phyloP scores from a whole-genome alignment of 345 rosid genomes.

The sweet orange (Citrus sinensis) region DNA sequence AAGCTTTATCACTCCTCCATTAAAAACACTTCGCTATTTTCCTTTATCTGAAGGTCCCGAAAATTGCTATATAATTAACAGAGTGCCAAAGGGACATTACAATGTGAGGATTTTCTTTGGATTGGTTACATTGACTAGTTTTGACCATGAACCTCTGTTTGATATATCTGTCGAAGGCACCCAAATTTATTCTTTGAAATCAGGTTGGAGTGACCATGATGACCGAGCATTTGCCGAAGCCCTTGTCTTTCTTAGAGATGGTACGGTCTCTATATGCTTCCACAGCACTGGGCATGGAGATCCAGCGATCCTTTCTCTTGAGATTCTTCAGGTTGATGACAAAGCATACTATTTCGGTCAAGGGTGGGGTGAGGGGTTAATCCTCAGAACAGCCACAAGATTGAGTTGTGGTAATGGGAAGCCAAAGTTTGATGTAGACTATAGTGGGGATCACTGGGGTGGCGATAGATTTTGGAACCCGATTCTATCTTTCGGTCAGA shows the following conservation, averaged over 20 bases:
- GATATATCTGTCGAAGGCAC: conserved; percentile 92
- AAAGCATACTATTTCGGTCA: conserved; percentile 66
- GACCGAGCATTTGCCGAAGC: conserved; percentile 87
- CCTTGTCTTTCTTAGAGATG: conserved; percentile 58
- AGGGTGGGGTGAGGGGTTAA: conserved; percentile 49
- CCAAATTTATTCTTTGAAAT: conserved; percentile 63
- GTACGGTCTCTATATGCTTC: conserved; percentile 74
- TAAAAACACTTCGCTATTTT: conserved; percentile 76
- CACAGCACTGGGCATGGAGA: conserved; percentile 99
- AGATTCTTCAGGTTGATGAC: conserved; percentile 85
- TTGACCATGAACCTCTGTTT: conserved; percentile 77
- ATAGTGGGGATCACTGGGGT: conserved; percentile 84
- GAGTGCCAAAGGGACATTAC: conserved; percentile 82
- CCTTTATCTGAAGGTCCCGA: conserved; percentile 89
- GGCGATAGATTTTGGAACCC: conserved; percentile 97
- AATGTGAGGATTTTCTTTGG: conserved; percentile 82
- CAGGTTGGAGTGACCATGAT: conserved; percentile 86
- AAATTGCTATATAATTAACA: conserved; percentile 71
- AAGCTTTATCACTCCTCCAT: conserved; percentile 60
- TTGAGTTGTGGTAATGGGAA: conserved; percentile 72
- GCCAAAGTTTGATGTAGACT: conserved; percentile 71
- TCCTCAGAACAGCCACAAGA: conserved; percentile 74
- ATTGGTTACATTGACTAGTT: conserved; percentile 31
- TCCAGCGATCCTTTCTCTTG: conserved; percentile 80
- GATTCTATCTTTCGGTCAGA: conserved; percentile 50